Base-by-base conservation (phyloP, 495 filamentous ascomycete genomes). In the Aspergillus asperescens region DNA sequence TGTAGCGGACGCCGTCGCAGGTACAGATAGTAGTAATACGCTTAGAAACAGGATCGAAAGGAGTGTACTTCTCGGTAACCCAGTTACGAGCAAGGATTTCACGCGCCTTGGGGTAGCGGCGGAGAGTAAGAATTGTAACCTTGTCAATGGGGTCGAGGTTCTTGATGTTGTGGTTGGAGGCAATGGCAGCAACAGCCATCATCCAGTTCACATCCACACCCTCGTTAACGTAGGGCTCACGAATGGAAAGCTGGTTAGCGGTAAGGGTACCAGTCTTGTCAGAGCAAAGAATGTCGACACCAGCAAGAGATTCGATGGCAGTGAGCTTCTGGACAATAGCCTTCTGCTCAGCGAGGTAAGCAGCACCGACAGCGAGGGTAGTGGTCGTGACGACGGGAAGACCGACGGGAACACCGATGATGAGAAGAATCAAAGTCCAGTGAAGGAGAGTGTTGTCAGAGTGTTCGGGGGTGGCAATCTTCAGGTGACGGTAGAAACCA, bases 191-290 rank as follows among this genome's bases (percentile, higher is more conserved):
- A 53, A 85, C 82, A 54, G 83, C 83, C 83, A 88, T 86, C 83
- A 87, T 86, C 83, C 84, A 88, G 74, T 87, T 83, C 69, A 87
- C 80, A 73, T 86, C 83, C 60, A 85, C 78, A 66, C 83, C 84
- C 71, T 87, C 84, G 52, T 82, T 78, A 65, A 86, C 82, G 71
- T 84, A 88, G 46, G 83, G 84, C 65, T 87, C 84, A 69, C 84
- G 83, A 65, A 87, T 88, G 62, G 76, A 80, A 8, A 88, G 77
- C 70, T 88, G 84, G 72, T 88, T 88, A 55, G 84, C 84, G 58
- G 84, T 87, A 59, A 88, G 78, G 35, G 74, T 94, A 84, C 89
- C 89, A 55, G 82, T 84, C 76, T 87, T 87, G 69, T 87, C 83
- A 60, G 82, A 85, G 77, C 83, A 87, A 23, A 88, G 83, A 59